Percentiles rank a stretch among this genome's conserved stretches.
Conservation (phyloP, 139 green algal species). For the Yamagishiella unicocca region DNA sequence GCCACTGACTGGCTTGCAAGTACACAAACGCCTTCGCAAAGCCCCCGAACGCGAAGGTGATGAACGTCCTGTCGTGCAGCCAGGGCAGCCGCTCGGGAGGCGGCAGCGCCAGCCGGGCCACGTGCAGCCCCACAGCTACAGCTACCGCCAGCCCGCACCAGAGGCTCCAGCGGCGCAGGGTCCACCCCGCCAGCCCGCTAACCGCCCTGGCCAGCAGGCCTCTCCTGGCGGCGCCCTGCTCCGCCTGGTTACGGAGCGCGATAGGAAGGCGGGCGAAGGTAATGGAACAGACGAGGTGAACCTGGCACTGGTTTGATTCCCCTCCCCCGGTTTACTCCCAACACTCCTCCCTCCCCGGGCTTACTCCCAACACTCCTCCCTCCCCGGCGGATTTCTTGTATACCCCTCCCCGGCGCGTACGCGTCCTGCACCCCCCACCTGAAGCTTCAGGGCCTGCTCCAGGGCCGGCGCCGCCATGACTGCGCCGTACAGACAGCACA, state of each 20-base stretch:
- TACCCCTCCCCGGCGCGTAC: no score
- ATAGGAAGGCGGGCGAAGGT: no score
- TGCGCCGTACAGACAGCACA: conserved; percentile 55
- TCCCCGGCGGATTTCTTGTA: no score
- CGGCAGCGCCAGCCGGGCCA: conserved; percentile 36
- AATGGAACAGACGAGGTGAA: no score
- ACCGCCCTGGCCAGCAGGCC: neutral
- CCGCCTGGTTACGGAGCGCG: no score
- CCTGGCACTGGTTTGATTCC: no score
- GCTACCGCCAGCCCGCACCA: neutral
- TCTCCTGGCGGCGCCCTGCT: neutral
- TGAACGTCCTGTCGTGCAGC: conserved; percentile 73
- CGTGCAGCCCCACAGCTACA: conserved; percentile 55
- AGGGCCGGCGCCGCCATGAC: conserved; percentile 6
- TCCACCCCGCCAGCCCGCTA: neutral
- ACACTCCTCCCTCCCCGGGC: no score
- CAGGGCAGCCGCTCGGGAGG: conserved; percentile 66
- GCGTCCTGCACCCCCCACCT: neutral
- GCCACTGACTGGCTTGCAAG: conserved; percentile 33
- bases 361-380: no score
- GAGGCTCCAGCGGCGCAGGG: neutral
- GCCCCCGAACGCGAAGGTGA: conserved; percentile 63
- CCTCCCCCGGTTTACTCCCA: no score
- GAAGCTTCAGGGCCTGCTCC: neutral
- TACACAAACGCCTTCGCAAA: conserved; percentile 51